phyloP scores from a whole-genome alignment of 2,329 filamentous ascomycete species.

The Pseudogymnoascus sp. region DNA sequence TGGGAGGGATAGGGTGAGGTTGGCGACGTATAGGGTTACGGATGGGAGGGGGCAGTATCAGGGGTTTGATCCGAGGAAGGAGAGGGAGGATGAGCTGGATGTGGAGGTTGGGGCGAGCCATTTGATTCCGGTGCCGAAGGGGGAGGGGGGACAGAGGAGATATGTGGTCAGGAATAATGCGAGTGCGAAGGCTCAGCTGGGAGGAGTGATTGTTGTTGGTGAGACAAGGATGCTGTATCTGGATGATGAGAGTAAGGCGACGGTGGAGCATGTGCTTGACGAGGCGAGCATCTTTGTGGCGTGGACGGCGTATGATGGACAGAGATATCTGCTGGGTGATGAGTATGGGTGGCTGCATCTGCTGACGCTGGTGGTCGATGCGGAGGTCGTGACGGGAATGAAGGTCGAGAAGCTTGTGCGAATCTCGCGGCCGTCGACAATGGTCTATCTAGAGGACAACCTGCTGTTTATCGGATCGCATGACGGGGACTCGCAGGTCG shows the following conservation, averaged over 20 bases:
- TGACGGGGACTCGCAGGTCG: conserved; percentile 82
- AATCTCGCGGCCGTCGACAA: conserved; percentile 65
- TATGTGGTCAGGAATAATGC: conserved; percentile 50
- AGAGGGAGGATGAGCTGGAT: conserved; percentile 47
- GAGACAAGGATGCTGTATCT: conserved; percentile 80
- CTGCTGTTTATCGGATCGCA: conserved; percentile 84
- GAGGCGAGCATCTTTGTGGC: conserved; percentile 83
- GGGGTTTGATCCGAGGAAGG: conserved; percentile 45
- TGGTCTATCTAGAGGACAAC: conserved; percentile 69
- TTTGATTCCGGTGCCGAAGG: conserved; percentile 52
- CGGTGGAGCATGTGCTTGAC: conserved; percentile 54
- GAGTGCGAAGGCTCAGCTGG: conserved; percentile 44
- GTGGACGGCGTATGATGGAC: conserved; percentile 77
- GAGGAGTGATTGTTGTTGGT: conserved; percentile 66
- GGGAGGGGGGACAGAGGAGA: conserved; percentile 48
- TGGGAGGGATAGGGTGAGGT: conserved; percentile 45
- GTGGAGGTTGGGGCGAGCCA: conserved; percentile 49
- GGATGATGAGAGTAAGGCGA: conserved; percentile 64
- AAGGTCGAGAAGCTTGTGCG: conserved; percentile 54
- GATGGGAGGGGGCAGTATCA: conserved; percentile 47
- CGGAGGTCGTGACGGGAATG: conserved; percentile 59
- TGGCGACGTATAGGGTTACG: conserved; percentile 52
- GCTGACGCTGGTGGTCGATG: conserved; percentile 64
- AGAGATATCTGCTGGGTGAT: conserved; percentile 80
- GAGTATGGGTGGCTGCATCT: conserved; percentile 82